Evolutionary conservation across 768 basidiomycete genomes (phyloP).

Genomic region (Boletus barrowsii): DNA sequence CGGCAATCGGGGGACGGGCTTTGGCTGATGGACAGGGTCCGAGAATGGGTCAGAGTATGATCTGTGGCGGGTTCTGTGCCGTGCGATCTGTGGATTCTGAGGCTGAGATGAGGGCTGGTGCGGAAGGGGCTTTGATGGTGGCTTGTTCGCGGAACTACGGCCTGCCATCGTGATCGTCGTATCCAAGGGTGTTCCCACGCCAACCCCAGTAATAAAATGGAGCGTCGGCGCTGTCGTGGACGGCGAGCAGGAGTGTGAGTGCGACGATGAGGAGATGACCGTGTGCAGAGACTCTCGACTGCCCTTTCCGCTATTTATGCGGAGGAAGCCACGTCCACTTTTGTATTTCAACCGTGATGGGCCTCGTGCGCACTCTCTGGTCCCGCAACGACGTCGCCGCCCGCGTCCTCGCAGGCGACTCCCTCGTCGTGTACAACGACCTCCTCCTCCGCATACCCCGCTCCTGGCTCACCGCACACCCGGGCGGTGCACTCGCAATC

Average conservation of each 20-base stretch:
- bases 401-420: conserved; percentile 72
- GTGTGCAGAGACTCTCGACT: neutral
- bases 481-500: conserved; percentile 84
- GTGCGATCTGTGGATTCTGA: conserved; percentile 21
- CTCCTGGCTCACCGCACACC: conserved; percentile 82
- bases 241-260: conserved; percentile 1
- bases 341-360: conserved; percentile 23
- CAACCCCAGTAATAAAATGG: neutral
- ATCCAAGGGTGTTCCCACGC: conserved; percentile 23
- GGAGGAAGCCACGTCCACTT: neutral
- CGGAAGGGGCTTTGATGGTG: conserved; percentile 23
- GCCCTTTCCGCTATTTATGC: conserved; percentile 24
- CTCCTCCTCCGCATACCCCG: conserved; percentile 63
- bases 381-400: conserved; percentile 58
- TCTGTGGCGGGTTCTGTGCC: conserved; percentile 38
- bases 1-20: conserved; percentile 42
- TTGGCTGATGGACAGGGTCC: conserved; percentile 34
- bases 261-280: conserved; percentile 5
- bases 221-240: conserved; percentile 10
- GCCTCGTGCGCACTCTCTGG: conserved; percentile 32
- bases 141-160: conserved; percentile 23
- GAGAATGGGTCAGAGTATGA: conserved; percentile 55
- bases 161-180: conserved; percentile 19
- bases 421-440: conserved; percentile 69
- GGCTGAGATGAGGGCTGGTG: conserved; percentile 8